Percentiles rank a stretch among this genome's conserved stretches.
Conservation (phyloP, 1,284 basidiomycete species). For the Cryptococcus neoformans region DNA sequence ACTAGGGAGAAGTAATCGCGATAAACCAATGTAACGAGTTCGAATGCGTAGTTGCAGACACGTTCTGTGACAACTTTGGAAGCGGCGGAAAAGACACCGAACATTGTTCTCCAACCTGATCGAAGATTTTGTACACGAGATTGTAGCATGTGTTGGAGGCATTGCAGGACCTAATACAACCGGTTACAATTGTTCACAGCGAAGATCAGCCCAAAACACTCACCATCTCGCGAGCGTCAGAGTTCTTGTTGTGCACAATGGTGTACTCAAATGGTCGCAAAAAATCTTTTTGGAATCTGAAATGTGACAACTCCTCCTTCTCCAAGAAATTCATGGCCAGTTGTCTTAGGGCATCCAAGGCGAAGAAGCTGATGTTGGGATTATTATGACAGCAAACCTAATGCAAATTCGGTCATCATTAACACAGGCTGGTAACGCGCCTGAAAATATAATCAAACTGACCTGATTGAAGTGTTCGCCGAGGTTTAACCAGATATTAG, state of each 20-base stretch:
- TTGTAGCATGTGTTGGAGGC: conserved; percentile 98
- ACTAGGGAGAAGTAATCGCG: conserved; percentile 87
- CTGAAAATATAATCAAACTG: conserved; percentile 17
- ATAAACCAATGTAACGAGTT: conserved; percentile 90
- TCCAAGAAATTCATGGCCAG: conserved; percentile 98
- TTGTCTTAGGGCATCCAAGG: conserved; percentile 95
- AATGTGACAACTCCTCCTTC: conserved; percentile 96
- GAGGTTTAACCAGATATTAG: conserved; percentile 94
- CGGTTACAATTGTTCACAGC: background rate
- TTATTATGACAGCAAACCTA: conserved; percentile 98
- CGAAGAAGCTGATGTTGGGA: conserved; percentile 94
- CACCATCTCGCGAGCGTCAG: conserved; percentile 96
- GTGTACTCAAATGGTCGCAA: conserved; percentile 97
- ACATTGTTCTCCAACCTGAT: conserved; percentile 99
- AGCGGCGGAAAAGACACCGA: conserved; percentile 94
- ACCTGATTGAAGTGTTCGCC: conserved; percentile 99
- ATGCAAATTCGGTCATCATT: background rate
- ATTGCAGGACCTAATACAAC: conserved; percentile 77
- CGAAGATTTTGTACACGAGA: conserved; percentile 91
- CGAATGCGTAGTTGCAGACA: conserved; percentile 91
- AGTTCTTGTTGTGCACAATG: conserved; percentile 93
- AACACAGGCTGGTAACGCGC: background rate
- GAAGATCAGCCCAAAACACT: conserved; percentile 11
- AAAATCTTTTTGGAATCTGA: conserved; percentile 99
- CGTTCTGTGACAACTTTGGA: conserved; percentile 95